Percentiles rank a stretch among this genome's conserved stretches.
These are phyloP conservation scores for Singerocomus rubriflavus DNA, from an alignment of 1,284 basidiomycete species.

Conservation along the genomic window DNA sequence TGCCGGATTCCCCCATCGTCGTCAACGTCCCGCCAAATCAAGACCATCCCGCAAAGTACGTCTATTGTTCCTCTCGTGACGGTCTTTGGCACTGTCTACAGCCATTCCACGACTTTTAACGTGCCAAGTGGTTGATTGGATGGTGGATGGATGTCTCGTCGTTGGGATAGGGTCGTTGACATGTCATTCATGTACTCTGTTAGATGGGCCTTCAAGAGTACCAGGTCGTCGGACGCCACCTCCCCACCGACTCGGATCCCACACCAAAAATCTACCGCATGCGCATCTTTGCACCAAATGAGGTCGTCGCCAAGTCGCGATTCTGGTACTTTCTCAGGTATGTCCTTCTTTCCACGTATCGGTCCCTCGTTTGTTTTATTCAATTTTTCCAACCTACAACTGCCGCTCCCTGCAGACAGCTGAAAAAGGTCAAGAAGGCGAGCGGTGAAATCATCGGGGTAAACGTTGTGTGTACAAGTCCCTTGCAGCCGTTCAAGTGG, in stretches of 20 bases:
- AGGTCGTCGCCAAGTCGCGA: conserved; percentile 97
- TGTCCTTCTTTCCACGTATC: conserved; percentile 9
- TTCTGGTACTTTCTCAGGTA: conserved; percentile 99
- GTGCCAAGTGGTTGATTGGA: conserved; percentile 9
- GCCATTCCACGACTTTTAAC: no score
- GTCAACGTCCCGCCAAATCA: no score
- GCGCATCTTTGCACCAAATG: conserved; percentile 99
- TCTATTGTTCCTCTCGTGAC: no score
- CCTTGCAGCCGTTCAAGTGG: conserved; percentile 84
- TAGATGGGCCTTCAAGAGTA: conserved; percentile 71
- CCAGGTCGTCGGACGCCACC: conserved; percentile 96
- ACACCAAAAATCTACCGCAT: conserved; percentile 98
- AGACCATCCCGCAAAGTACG: no score
- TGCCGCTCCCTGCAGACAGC: conserved; percentile 54
- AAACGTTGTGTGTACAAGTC: conserved; percentile 81
- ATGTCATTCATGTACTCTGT: conserved; percentile 6
- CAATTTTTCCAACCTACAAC: no score
- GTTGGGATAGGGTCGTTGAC: no score
- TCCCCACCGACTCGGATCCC: conserved; percentile 92
- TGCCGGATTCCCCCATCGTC: no score
- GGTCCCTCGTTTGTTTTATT: no score
- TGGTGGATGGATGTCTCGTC: conserved; percentile 9
- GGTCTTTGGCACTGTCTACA: no score
- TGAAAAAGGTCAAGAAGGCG: conserved; percentile 99
- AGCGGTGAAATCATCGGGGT: conserved; percentile 98